phyloP scores from a whole-genome alignment of 1,284 basidiomycete species.

The Psilocybe mexicana region DNA sequence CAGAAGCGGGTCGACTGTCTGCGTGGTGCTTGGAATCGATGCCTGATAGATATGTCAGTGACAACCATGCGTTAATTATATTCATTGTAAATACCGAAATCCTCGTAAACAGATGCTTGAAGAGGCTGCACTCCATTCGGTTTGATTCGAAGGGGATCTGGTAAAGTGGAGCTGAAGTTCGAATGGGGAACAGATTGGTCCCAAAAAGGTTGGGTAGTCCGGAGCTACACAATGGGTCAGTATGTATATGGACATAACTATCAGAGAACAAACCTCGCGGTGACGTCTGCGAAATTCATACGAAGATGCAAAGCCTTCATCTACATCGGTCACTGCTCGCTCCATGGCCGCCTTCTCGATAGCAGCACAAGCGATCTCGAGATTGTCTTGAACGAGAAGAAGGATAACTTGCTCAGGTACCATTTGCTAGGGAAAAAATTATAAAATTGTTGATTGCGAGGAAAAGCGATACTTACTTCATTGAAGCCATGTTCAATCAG shows the following conservation, averaged over 20 bases:
- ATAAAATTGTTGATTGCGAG: not conserved
- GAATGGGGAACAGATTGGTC: conserved; percentile 75
- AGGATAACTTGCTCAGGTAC: conserved; percentile 73
- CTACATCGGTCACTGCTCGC: conserved; percentile 92
- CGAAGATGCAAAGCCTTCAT: conserved; percentile 83
- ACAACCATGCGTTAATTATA: not conserved
- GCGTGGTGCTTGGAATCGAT: conserved; percentile 54
- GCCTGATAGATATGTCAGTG: conserved; percentile 33
- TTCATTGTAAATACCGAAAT: conserved; percentile 67
- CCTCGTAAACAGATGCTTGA: conserved; percentile 93
- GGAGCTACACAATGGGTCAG: conserved; percentile 43
- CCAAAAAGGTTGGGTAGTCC: conserved; percentile 81
- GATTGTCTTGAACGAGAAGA: conserved; percentile 89
- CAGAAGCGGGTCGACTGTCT: conserved; percentile 67
- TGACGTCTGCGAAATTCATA: conserved; percentile 88
- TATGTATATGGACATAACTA: not conserved
- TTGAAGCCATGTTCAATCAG: conserved; percentile 85
- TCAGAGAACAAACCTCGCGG: conserved; percentile 63
- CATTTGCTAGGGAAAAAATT: conserved; percentile 42
- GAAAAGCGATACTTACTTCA: conserved; percentile 51
- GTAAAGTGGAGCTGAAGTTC: conserved; percentile 79
- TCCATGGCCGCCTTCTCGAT: conserved; percentile 99
- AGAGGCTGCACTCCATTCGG: conserved; percentile 79
- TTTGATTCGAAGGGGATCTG: conserved; percentile 89
- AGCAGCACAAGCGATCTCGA: conserved; percentile 91